phyloP scores from a whole-genome alignment of 192 early-diverging fungal species.

The Coemansia sp. region DNA sequence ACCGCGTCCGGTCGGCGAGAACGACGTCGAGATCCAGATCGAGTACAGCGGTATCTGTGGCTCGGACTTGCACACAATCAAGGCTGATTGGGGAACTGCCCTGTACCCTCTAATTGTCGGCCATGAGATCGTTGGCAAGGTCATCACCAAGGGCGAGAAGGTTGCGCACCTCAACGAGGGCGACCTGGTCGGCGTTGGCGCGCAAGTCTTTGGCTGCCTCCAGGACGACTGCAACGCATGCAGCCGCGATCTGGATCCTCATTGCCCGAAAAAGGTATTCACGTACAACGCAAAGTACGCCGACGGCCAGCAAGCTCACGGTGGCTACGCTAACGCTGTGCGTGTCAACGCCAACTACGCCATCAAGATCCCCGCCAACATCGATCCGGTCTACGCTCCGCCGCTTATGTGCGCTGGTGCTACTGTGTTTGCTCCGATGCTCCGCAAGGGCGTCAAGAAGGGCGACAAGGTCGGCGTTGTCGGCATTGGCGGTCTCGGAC shows the following conservation, averaged over 20 bases:
- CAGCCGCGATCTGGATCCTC: slow-evolving; percentile 37
- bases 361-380: slow-evolving; percentile 59
- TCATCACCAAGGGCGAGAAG: slow-evolving; percentile 58
- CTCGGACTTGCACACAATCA: slow-evolving; percentile 72
- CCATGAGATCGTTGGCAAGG: slow-evolving; percentile 69
- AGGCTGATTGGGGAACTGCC: slow-evolving; percentile 59
- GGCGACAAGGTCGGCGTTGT: slow-evolving; percentile 68
- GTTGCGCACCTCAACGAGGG: slow-evolving; percentile 60
- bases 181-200: slow-evolving; percentile 68
- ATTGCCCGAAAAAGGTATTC: slow-evolving; percentile 46
- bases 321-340: slow-evolving; percentile 64
- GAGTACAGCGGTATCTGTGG: slow-evolving; percentile 77
- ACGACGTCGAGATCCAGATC: slow-evolving; percentile 74
- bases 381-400: slow-evolving; percentile 61
- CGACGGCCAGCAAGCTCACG: slow-evolving; percentile 53
- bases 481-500: slow-evolving; percentile 79
- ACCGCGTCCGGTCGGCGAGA: slow-evolving; percentile 58
- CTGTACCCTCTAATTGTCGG: slow-evolving; percentile 57
- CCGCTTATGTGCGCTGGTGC: slow-evolving; percentile 83
- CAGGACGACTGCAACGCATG: slow-evolving; percentile 56
- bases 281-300: slow-evolving; percentile 59
- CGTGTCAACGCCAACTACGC: slow-evolving; percentile 59
- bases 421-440: slow-evolving; percentile 72
- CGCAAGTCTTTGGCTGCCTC: slow-evolving; percentile 59
- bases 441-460: slow-evolving; percentile 58